A percentile compares a stretch with the other conserved stretches of the same genome.
Conservation (phyloP, 176 grass and related monocot species). For the Bolboschoenus planiculmis region DNA sequence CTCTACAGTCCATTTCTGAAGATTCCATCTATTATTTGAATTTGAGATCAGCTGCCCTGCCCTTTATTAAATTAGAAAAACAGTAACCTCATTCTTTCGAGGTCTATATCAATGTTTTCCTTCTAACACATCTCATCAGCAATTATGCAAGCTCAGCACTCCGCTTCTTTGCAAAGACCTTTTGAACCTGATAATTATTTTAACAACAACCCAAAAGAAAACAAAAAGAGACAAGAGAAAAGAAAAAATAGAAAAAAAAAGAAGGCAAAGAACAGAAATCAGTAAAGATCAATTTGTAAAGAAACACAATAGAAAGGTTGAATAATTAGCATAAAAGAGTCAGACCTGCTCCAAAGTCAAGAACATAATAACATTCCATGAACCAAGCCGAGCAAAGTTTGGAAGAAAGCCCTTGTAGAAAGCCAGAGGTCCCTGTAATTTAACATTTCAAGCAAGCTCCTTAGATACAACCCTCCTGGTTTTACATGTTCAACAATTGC, state of each 20-base stretch:
- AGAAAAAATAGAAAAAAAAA: not conserved
- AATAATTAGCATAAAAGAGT: not conserved
- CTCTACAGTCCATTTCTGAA: slow-evolving; percentile 7
- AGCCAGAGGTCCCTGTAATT: slow-evolving; percentile 66
- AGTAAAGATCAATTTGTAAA: not conserved
- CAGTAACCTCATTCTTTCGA: not conserved
- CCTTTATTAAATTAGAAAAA: not conserved
- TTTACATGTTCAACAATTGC: too few species aligned
- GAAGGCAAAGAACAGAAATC: not conserved
- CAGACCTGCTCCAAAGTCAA: slow-evolving; percentile 91
- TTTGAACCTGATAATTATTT: slow-evolving; percentile 45
- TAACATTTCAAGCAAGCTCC: not conserved
- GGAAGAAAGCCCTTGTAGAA: slow-evolving; percentile 90
- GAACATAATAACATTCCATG: slow-evolving; percentile 99
- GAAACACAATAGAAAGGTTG: not conserved
- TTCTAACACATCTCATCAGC: not conserved
- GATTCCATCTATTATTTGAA: not conserved
- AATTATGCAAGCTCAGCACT: slow-evolving; percentile 12
- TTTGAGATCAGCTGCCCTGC: not conserved
- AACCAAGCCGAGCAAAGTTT: slow-evolving; percentile 88
- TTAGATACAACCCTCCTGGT: not conserved
- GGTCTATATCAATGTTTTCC: slow-evolving; percentile 10
- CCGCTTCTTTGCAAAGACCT: slow-evolving; percentile 48
- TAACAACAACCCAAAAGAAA: not conserved
- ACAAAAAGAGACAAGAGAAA: not conserved